Conservation (phyloP, 148 eudicot species). For the Polygonum maritimum region DNA sequence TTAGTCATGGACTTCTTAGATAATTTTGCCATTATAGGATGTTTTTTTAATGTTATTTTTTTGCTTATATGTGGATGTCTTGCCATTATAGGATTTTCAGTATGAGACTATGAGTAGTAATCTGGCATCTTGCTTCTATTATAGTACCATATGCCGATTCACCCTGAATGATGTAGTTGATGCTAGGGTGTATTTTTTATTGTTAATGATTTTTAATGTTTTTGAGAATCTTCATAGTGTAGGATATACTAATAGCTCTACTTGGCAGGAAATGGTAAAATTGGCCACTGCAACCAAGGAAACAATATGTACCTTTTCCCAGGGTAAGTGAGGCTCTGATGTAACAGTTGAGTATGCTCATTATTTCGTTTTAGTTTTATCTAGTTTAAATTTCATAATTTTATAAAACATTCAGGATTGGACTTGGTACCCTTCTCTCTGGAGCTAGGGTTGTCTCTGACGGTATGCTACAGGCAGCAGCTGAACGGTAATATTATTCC, state of each 20-base stretch:
- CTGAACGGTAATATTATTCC: conserved; percentile 58
- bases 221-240: neutral
- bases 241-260: conserved; percentile 1
- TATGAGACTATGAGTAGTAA: neutral
- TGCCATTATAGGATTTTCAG: neutral
- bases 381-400: conserved; percentile 7
- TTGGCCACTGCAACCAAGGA: conserved; percentile 91
- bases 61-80: neutral
- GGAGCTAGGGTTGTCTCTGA: conserved; percentile 76
- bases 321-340: conserved; percentile 50
- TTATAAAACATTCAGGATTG: conserved; percentile 51
- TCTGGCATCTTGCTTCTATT: neutral
- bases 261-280: conserved; percentile 63
- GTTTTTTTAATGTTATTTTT: neutral
- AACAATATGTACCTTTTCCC: conserved; percentile 99
- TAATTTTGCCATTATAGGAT: neutral
- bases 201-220: neutral
- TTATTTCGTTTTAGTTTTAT: neutral
- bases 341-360: neutral
- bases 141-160: neutral
- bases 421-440: conserved; percentile 90
- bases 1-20: neutral
- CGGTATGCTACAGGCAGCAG: conserved; percentile 99
- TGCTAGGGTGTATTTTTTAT: neutral
- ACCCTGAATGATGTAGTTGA: neutral